A percentile compares a stretch with the other conserved stretches of the same genome.
Evolutionary conservation across 176 grass and related monocot species (phyloP).

Genomic region (Avena atlantica): DNA sequence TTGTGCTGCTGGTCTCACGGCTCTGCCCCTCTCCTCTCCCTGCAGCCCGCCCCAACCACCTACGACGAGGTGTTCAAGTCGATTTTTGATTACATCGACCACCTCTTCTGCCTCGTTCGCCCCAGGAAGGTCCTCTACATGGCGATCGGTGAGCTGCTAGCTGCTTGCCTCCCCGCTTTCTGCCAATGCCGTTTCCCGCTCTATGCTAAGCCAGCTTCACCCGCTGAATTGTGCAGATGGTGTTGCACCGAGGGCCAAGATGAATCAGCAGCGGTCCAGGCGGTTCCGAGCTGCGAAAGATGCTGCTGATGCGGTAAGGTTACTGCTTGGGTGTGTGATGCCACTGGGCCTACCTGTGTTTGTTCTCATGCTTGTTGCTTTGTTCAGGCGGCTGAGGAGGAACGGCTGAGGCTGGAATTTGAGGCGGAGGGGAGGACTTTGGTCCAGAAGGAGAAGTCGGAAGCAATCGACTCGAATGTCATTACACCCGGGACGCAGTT

Average conservation of each 20-base stretch:
- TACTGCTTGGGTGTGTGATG: not conserved
- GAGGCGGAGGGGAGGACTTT: constrained; percentile 72
- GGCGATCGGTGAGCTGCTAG: constrained; percentile 78
- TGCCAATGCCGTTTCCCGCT: not conserved
- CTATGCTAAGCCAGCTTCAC: not conserved
- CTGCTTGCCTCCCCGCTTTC: not conserved
- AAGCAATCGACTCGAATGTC: constrained; percentile 87
- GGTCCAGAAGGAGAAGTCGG: constrained; percentile 58
- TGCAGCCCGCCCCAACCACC: constrained; percentile 86
- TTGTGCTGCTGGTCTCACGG: constrained; percentile 35
- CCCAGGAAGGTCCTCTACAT: constrained; percentile 94
- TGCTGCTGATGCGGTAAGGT: constrained; percentile 71
- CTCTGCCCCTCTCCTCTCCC: not conserved
- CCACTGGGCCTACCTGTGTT: not conserved
- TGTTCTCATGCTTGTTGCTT: constrained; percentile 44
- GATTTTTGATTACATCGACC: constrained; percentile 94
- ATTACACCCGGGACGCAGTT: constrained; percentile 92
- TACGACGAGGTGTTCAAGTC: constrained; percentile 96
- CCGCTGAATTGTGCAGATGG: constrained; percentile 53
- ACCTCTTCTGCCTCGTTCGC: constrained; percentile 83
- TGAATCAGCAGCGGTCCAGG: constrained; percentile 93
- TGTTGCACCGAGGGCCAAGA: constrained; percentile 93
- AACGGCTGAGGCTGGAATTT: constrained; percentile 79
- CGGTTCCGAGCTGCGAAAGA: constrained; percentile 94
- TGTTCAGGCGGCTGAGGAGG: constrained; percentile 79